Evolutionary conservation across 1,139 yeast genomes (phyloP).

Genomic region (Yamadazyma friedrichii): DNA sequence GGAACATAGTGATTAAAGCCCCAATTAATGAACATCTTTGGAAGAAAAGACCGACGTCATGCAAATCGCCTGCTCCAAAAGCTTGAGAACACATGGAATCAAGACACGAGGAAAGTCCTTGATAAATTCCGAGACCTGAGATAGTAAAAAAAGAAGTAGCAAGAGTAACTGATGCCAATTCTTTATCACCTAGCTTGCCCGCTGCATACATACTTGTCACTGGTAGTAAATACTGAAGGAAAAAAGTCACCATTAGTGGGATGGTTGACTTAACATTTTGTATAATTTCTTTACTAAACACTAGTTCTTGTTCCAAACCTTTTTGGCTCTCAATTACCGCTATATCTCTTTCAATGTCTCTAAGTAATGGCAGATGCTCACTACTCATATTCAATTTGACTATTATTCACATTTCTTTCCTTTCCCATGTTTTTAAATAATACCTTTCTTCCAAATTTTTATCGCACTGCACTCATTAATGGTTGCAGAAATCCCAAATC

Average conservation of each 20-base stretch:
- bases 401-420: too few relatives aligned
- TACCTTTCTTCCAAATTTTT: too few relatives aligned
- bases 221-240: conserved; percentile 54
- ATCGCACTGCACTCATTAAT: too few relatives aligned
- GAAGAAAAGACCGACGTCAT: conserved; percentile 51
- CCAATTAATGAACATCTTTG: conserved; percentile 59
- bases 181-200: conserved; percentile 60
- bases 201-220: conserved; percentile 59
- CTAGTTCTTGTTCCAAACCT: too few relatives aligned
- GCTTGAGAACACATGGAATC: conserved; percentile 89
- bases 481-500: too few relatives aligned
- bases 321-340: too few relatives aligned
- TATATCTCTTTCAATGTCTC: too few relatives aligned
- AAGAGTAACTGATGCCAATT: conserved; percentile 59
- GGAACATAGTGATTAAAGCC: conserved; percentile 45
- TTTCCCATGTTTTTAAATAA: too few relatives aligned
- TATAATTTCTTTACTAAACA: conserved; percentile 30
- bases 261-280: conserved; percentile 43
- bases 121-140: conserved; percentile 57
- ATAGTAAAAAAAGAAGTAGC: conserved; percentile 65
- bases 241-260: conserved; percentile 53
- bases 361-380: too few relatives aligned
- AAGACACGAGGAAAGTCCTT: conserved; percentile 71
- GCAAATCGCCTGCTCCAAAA: conserved; percentile 55
- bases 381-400: too few relatives aligned